Evolutionary conservation across 1,284 basidiomycete species (phyloP), one percentile per base, ranked within the genome.

Genomic region (Phellopilus nigrolimitatus): DNA sequence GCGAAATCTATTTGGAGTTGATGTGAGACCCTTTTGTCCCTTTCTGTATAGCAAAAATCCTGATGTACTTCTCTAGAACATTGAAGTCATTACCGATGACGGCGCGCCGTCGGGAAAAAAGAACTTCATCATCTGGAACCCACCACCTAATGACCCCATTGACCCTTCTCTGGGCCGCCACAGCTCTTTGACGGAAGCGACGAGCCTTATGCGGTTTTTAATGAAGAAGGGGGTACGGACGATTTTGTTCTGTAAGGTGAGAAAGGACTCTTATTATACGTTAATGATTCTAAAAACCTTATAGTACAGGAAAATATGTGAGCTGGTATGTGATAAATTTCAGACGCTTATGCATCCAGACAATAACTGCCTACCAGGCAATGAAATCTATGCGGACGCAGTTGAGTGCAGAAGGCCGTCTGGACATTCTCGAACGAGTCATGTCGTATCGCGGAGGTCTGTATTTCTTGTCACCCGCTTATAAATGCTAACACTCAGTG

Each of bases 241-340:
- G 1, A 94, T 95, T 56, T 68, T 95, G 17, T 95, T 95, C 64
- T 92, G 90, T 70, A 90, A 91, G 73, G 90, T 89, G 45, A 39
- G 68, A 22, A 8, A 22, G 13, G n/a, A 34, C 21, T 49, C 3
- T 27, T n/a, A 45, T 28, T 24, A 21, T 41, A 19, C 9, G 40
- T 36, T 15, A 19, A 30, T 50, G 40, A 38, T 40, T 21, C 15
- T 25, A 40, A 49, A 28, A 42, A 19, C 7, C 8, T 9, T 7
- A 48, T 0, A 27, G 13, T 38, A 31, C 58, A 91, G 88, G 24
- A 87, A 88, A 66, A 76, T 77, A 3, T 95, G 92, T 64, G 92
- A 95, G 68, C 68, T 88, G 62, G 88, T 87, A 60, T 71, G 74
- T 21, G 7, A n/a, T 3, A 37, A 15, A 7, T 17, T 37, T 37